Conservation (phyloP, 306 rosid genomes). For the Pyrus communis region DNA sequence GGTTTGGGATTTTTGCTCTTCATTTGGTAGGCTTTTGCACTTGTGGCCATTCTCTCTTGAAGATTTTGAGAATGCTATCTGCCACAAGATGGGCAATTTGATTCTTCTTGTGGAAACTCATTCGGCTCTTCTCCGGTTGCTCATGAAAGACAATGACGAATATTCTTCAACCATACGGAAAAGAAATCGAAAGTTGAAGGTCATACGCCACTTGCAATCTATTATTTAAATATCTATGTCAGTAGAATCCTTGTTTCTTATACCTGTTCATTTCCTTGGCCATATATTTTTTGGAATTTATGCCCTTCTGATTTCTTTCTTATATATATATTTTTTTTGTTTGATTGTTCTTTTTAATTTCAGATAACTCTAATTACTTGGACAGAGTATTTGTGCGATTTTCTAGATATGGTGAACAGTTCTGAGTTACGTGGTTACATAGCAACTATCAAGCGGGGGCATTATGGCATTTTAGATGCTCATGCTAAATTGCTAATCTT, state of each 20-base stretch:
- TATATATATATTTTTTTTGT: background rate
- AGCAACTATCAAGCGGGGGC: constrained; percentile 80
- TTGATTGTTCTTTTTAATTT: constrained; percentile 14
- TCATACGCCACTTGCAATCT: constrained; percentile 14
- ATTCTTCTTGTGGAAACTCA: constrained; percentile 87
- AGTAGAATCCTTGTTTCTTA: background rate
- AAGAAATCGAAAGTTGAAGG: constrained; percentile 55
- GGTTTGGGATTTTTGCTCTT: constrained; percentile 89
- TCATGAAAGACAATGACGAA: constrained; percentile 47
- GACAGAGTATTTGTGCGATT: constrained; percentile 74
- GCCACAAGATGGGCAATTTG: constrained; percentile 69
- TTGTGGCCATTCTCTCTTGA: constrained; percentile 75
- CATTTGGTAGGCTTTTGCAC: constrained; percentile 59
- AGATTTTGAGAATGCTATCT: constrained; percentile 80
- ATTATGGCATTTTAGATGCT: constrained; percentile 78
- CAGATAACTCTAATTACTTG: constrained; percentile 84
- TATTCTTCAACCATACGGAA: constrained; percentile 42
- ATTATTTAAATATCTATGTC: background rate
- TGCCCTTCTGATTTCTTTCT: background rate
- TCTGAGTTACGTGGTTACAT: constrained; percentile 40
- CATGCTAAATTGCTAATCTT: constrained; percentile 57
- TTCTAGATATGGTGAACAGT: constrained; percentile 62
- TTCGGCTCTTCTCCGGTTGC: constrained; percentile 73
- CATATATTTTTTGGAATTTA: background rate
- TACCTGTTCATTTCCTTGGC: background rate